Evolutionary conservation across 495 filamentous ascomycete species (phyloP), one percentile per base, ranked within the genome.

Genomic region (Neurospora sp.): DNA sequence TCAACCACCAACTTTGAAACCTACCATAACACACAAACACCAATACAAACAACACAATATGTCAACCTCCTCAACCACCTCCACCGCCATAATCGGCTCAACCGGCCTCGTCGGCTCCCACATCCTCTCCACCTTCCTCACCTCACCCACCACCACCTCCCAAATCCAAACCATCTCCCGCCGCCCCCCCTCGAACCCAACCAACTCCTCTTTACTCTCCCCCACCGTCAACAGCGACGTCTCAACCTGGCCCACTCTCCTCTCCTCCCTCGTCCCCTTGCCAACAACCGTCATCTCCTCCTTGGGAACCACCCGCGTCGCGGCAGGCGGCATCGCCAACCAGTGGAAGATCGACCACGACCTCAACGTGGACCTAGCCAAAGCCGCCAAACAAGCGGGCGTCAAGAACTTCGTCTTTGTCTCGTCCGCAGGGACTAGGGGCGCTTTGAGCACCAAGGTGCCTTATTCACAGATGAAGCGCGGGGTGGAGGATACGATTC

Each of bases 331-430:
- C 53, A 85, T 93, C 73, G 87, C 87, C 41, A 89, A 90, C 75
- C 92, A 94, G 79, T 89, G 90, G 77, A 91, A 91, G 75, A 88
- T 94, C 44, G 92, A 94, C 80, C 87, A 91, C 80, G 91, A 91
- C 77, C 82, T 93, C 39, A 92, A 93, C 79, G 78, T 94, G 61
- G 88, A 91, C 73, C 78, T 92, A 53, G 91, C 91, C 20, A 85
- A 85, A 68, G 86, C 89, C 1, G 91, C 92, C 65, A 90, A 86
- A 74, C 82, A 86, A 12, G 87, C 87, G 22, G 91, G 91, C 3
- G 84, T 86, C 22, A 86, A 88, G 73, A 88, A 86, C 41, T 94
- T 88, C 75, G 90, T 93, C 3, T 86, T 94, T 71, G 84, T 93
- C 27, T 31, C 27, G 27, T 31, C 27, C 27, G 16, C 75, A 81